phyloP scores from a whole-genome alignment of 2,329 filamentous ascomycete genomes.

The Trichoderma sp. region DNA sequence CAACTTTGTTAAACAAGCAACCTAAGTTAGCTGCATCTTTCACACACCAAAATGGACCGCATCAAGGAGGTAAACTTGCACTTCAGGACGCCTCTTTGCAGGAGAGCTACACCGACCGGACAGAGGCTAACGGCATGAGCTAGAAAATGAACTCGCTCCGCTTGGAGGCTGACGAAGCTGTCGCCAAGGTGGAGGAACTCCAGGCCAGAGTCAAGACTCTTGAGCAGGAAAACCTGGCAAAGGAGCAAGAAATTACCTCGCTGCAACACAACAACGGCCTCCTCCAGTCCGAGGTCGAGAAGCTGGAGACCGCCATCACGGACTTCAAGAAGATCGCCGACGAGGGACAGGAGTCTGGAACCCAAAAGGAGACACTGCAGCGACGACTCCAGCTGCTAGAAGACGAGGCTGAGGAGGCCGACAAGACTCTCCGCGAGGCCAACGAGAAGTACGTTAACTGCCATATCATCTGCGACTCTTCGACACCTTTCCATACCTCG shows the following conservation, averaged over 20 bases:
- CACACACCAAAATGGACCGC: constrained; percentile 68
- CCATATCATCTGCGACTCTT: background rate
- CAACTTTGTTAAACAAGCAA: background rate
- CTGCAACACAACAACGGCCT: constrained; percentile 93
- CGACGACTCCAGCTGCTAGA: constrained; percentile 93
- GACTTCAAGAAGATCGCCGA: constrained; percentile 85
- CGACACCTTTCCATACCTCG: background rate
- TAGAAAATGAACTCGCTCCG: constrained; percentile 96
- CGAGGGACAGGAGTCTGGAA: constrained; percentile 78
- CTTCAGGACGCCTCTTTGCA: constrained; percentile 34
- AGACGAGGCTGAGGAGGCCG: constrained; percentile 95
- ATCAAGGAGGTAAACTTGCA: constrained; percentile 77
- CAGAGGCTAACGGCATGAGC: constrained; percentile 14
- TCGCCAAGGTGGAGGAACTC: constrained; percentile 81
- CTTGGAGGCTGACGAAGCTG: constrained; percentile 85
- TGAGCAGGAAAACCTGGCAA: constrained; percentile 92
- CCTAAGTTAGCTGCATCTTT: constrained; percentile 33
- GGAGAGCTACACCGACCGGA: constrained; percentile 7
- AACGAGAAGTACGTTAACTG: constrained; percentile 85
- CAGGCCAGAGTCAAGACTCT: constrained; percentile 83
- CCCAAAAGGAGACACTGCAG: constrained; percentile 88
- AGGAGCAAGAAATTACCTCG: constrained; percentile 98
- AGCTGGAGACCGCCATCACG: constrained; percentile 80
- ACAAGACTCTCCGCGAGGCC: constrained; percentile 93
- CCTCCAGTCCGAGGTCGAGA: constrained; percentile 88